Evolutionary conservation across 2,329 filamentous ascomycete species (phyloP).

Genomic region (Apiospora rasikravindrae): DNA sequence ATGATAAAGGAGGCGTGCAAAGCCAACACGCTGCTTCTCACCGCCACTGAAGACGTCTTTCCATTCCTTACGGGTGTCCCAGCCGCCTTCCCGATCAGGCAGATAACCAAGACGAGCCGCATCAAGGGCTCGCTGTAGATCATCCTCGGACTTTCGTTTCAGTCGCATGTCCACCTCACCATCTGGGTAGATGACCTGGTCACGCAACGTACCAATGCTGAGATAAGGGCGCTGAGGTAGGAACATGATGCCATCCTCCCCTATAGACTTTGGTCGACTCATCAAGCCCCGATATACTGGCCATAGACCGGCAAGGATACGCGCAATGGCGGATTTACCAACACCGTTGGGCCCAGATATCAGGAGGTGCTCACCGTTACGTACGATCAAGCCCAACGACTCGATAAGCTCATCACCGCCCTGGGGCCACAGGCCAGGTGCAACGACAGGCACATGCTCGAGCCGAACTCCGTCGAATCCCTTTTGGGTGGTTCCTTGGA

Average conservation of each 20-base stretch:
- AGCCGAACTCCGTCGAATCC: slow-evolving; percentile 94
- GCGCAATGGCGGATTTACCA: slow-evolving; percentile 87
- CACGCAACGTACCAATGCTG: slow-evolving; percentile 87
- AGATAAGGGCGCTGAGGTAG: slow-evolving; percentile 93
- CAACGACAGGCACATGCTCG: slow-evolving; percentile 91
- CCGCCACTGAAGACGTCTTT: slow-evolving; percentile 97
- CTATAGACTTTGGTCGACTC: slow-evolving; percentile 79
- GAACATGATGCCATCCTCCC: slow-evolving; percentile 97
- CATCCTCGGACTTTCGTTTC: slow-evolving; percentile 75
- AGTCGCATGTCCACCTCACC: slow-evolving; percentile 93
- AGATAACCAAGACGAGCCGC: slow-evolving; percentile 88
- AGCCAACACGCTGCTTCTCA: slow-evolving; percentile 94
- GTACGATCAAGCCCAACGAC: slow-evolving; percentile 86
- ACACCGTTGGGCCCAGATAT: slow-evolving; percentile 96
- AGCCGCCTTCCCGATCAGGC: slow-evolving; percentile 89
- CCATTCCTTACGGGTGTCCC: slow-evolving; percentile 97
- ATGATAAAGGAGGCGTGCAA: slow-evolving; percentile 90
- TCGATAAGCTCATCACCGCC: slow-evolving; percentile 92
- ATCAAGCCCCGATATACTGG: slow-evolving; percentile 91
- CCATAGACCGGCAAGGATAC: slow-evolving; percentile 92
- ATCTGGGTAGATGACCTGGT: slow-evolving; percentile 98
- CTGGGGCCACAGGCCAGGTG: slow-evolving; percentile 84
- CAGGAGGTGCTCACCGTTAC: slow-evolving; percentile 88
- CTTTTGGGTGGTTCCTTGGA: slow-evolving; percentile 91
- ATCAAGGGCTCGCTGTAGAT: slow-evolving; percentile 79